Conservation (phyloP, 371 early-diverging fungal genomes). For the Actinomucor elegans region DNA sequence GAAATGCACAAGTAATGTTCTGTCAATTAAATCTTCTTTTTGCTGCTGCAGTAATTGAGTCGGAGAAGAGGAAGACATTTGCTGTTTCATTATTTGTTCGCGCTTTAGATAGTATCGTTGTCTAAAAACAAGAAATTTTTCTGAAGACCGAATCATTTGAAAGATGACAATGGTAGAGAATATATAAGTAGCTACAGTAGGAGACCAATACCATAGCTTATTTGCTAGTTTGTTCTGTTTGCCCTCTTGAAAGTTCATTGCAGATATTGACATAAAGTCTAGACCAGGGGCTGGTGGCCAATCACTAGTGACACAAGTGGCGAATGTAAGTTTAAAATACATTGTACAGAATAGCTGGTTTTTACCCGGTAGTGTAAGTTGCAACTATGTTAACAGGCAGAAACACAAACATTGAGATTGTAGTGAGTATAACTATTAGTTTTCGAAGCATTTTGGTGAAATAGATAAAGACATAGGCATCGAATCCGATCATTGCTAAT, state of each 20-base stretch:
- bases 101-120: slow-evolving; percentile 48
- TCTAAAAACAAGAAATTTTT: slow-evolving; percentile 50
- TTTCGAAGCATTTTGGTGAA: slow-evolving; percentile 61
- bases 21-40: slow-evolving; percentile 3
- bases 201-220: slow-evolving; percentile 55
- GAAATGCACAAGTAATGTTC: slow-evolving; percentile 16
- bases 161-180: slow-evolving; percentile 48
- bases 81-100: not conserved
- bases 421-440: slow-evolving; percentile 52
- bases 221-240: slow-evolving; percentile 12
- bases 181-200: slow-evolving; percentile 55
- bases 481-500: slow-evolving; percentile 68
- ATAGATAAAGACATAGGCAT: slow-evolving; percentile 76
- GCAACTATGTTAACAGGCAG: slow-evolving; percentile 64
- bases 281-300: slow-evolving; percentile 43
- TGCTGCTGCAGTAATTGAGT: slow-evolving; percentile 40
- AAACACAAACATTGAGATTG: slow-evolving; percentile 55
- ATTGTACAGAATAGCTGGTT: not conserved
- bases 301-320: slow-evolving; percentile 31
- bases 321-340: slow-evolving; percentile 10
- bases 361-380: slow-evolving; percentile 42
- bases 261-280: slow-evolving; percentile 35
- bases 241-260: slow-evolving; percentile 32
- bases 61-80: slow-evolving; percentile 29
- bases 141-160: slow-evolving; percentile 48